These are phyloP conservation scores for Penicillium sp. DNA, from an alignment of 2,329 filamentous ascomycete genomes.

Conservation along the genomic window DNA sequence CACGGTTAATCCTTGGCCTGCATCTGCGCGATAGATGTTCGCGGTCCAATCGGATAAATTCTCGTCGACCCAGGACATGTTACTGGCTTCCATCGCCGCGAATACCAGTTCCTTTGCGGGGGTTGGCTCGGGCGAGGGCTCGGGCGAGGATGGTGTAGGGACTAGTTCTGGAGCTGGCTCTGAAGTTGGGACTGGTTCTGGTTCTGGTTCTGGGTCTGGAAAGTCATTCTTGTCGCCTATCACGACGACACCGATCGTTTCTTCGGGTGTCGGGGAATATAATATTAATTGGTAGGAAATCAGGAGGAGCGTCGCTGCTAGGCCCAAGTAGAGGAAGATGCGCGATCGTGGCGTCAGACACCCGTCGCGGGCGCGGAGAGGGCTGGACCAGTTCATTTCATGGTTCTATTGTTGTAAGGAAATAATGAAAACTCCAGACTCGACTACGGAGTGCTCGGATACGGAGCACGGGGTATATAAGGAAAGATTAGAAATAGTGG, in stretches of 20 bases:
- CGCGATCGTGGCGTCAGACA: constrained; percentile 8
- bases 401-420: not conserved
- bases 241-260: not conserved
- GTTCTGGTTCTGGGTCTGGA: not conserved
- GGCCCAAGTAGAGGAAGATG: constrained; percentile 17
- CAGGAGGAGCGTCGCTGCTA: constrained; percentile 16
- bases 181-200: not conserved
- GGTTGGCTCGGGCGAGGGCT: not conserved
- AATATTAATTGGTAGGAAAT: constrained; percentile 24
- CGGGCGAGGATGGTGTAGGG: not conserved
- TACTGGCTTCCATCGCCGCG: constrained; percentile 20
- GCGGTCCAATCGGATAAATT: constrained; percentile 16
- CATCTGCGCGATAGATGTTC: constrained; percentile 47
- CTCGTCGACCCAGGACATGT: constrained; percentile 27
- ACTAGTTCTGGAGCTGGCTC: not conserved
- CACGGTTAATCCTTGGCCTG: constrained; percentile 42
- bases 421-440: not conserved
- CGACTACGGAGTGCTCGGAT: not conserved
- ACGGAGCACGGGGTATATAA: not conserved
- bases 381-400: constrained; percentile 6
- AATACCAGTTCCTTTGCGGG: constrained; percentile 22
- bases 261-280: constrained; percentile 6
- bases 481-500: not conserved
- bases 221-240: not conserved
- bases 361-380: not conserved